Percentiles rank a stretch among this genome's conserved stretches.
Conservation (phyloP, 495 filamentous ascomycete species). For the Annulohypoxylon moriforme region DNA sequence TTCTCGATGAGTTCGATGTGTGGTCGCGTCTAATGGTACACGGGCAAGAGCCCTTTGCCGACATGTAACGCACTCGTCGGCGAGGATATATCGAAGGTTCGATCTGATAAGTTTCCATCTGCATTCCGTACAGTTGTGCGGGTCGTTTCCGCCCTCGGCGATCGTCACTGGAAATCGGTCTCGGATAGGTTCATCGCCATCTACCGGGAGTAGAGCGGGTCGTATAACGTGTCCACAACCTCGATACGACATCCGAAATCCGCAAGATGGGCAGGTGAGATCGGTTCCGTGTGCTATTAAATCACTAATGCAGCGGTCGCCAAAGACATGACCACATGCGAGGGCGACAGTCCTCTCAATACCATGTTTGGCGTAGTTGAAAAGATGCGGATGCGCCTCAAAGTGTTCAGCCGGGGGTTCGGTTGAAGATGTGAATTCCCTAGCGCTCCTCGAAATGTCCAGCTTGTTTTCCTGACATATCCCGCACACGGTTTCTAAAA, state of each 20-base stretch:
- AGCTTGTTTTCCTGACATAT: conserved; percentile 39
- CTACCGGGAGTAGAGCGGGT: conserved; percentile 34
- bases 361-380: conserved; percentile 26
- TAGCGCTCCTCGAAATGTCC: conserved; percentile 34
- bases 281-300: conserved; percentile 10
- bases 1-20: conserved; percentile 35
- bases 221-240: conserved; percentile 39
- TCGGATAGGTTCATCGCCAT: conserved; percentile 29
- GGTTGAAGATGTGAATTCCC: conserved; percentile 14
- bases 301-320: conserved; percentile 42
- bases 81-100: conserved; percentile 35
- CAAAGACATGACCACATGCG: conserved; percentile 46
- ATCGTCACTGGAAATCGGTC: conserved; percentile 46
- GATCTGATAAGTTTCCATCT: conserved; percentile 37
- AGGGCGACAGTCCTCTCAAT: conserved; percentile 41
- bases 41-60: conserved; percentile 15
- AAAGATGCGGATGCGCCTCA: conserved; percentile 14
- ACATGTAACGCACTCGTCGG: conserved; percentile 41
- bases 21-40: conserved; percentile 20
- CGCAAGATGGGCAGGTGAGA: conserved; percentile 42
- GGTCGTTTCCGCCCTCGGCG: conserved; percentile 33
- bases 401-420: neutral
- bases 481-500: conserved; percentile 30
- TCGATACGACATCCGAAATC: conserved; percentile 39
- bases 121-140: conserved; percentile 41